Conservation (phyloP, 495 filamentous ascomycete genomes). For the Penicillium chermesinum region DNA sequence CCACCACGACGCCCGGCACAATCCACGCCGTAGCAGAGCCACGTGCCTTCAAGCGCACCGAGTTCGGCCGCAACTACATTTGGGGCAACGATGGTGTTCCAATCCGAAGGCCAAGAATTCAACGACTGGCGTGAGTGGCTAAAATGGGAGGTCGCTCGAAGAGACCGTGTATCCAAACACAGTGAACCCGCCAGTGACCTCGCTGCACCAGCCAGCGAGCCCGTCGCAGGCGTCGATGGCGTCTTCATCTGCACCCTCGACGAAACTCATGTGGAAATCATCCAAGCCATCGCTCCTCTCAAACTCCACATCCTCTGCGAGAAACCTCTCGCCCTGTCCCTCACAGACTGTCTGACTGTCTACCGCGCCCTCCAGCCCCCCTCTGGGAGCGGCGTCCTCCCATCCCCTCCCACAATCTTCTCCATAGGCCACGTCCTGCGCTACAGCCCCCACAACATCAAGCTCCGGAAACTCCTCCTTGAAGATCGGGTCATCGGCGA, state of each 20-base stretch:
- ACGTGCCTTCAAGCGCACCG: conserved; percentile 63
- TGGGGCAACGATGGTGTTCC: conserved; percentile 49
- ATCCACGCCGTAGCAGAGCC: conserved; percentile 81
- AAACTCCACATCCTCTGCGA: conserved; percentile 86
- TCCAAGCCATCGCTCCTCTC: conserved; percentile 61
- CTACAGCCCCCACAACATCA: conserved; percentile 86
- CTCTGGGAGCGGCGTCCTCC: not conserved
- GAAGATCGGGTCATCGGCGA: conserved; percentile 72
- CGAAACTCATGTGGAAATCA: conserved; percentile 77
- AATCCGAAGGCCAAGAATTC: conserved; percentile 58
- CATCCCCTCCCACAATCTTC: conserved; percentile 45
- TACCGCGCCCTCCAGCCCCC: conserved; percentile 49
- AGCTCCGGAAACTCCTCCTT: conserved; percentile 71
- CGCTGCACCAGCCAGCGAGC: not conserved
- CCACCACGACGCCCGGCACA: conserved; percentile 52
- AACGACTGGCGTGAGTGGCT: conserved; percentile 69
- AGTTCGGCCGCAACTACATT: conserved; percentile 63
- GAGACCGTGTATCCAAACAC: conserved; percentile 18
- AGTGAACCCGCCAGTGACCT: not conserved
- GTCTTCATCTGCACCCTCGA: conserved; percentile 86
- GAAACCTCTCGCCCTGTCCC: conserved; percentile 79
- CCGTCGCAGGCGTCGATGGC: conserved; percentile 56
- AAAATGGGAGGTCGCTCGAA: conserved; percentile 54
- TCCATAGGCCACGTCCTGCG: conserved; percentile 76
- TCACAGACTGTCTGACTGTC: conserved; percentile 70